Percentiles rank a stretch among this genome's conserved stretches.
Evolutionary conservation across 306 rosid genomes (phyloP).

Genomic region (Dryas octopetala): DNA sequence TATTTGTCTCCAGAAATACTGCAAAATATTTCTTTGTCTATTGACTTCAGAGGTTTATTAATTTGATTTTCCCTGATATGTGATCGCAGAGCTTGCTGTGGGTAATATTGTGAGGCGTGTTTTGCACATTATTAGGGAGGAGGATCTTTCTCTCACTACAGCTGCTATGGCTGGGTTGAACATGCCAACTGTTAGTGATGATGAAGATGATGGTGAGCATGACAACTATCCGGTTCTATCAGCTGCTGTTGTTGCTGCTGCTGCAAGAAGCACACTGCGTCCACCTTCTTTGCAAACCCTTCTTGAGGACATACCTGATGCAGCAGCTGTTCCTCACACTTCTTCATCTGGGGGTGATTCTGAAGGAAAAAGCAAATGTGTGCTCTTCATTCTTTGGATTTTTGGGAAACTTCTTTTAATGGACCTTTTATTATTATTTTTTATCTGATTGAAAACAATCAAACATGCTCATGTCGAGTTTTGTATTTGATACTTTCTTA

Average conservation of each 20-base stretch:
- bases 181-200: slow-evolving; percentile 73
- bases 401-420: not conserved
- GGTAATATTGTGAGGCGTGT: slow-evolving; percentile 98
- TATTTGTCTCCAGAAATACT: not conserved
- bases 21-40: slow-evolving; percentile 11
- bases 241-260: slow-evolving; percentile 90
- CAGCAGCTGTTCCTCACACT: slow-evolving; percentile 57
- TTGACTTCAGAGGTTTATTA: slow-evolving; percentile 13
- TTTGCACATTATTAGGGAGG: slow-evolving; percentile 95
- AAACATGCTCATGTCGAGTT: too few relatives aligned
- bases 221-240: slow-evolving; percentile 73
- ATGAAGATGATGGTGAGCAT: slow-evolving; percentile 70
- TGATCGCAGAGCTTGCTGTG: slow-evolving; percentile 84
- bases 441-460: too few relatives aligned
- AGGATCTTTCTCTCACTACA: slow-evolving; percentile 78
- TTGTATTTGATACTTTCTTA: not conserved
- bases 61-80: slow-evolving; percentile 23
- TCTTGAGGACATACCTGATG: slow-evolving; percentile 71
- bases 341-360: slow-evolving; percentile 95
- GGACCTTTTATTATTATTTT: too few relatives aligned
- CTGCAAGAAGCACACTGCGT: slow-evolving; percentile 92
- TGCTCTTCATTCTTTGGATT: slow-evolving; percentile 30
- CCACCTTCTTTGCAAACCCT: slow-evolving; percentile 98
- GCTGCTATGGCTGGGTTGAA: slow-evolving; percentile 84
- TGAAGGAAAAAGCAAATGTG: slow-evolving; percentile 91